A percentile compares a stretch with the other conserved stretches of the same genome.
Conservation (phyloP, 352 stramenopile species). For the Globisporangium echinulatum region DNA sequence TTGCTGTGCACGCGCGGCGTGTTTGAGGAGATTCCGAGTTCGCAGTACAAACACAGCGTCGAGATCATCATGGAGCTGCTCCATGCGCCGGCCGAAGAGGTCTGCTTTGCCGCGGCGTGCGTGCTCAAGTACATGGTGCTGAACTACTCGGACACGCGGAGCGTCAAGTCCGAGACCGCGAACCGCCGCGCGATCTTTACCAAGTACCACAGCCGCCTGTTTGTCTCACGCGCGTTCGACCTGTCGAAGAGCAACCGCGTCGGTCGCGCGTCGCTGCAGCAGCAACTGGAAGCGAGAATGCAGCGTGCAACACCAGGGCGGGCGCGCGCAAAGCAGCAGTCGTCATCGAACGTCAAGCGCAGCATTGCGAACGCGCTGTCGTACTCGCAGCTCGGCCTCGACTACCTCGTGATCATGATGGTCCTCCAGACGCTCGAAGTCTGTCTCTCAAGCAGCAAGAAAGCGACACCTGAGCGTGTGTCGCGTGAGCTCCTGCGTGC, state of each 20-base stretch:
- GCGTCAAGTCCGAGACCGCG: conserved; percentile 77
- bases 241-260: conserved; percentile 71
- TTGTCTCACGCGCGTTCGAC: conserved; percentile 79
- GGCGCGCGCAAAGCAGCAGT: conserved; percentile 11
- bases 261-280: conserved; percentile 32
- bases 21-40: conserved; percentile 82
- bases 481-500: conserved; percentile 63
- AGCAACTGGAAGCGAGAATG: conserved; percentile 9
- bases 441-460: conserved; percentile 82
- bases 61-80: conserved; percentile 85
- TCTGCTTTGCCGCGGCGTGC: conserved; percentile 74
- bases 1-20: conserved; percentile 74
- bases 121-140: conserved; percentile 89
- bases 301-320: conserved; percentile 3
- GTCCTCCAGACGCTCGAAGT: conserved; percentile 80
- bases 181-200: conserved; percentile 82
- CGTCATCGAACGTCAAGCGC: conserved; percentile 48
- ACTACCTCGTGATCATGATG: conserved; percentile 74
- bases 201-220: conserved; percentile 77
- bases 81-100: conserved; percentile 80
- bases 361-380: conserved; percentile 76
- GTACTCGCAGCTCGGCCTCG: conserved; percentile 72
- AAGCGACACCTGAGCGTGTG: conserved; percentile 74
- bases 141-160: conserved; percentile 86
- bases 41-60: conserved; percentile 82